phyloP scores from a whole-genome alignment of 805 yeast genomes.

The Cyberlindnera mississippiensis region DNA sequence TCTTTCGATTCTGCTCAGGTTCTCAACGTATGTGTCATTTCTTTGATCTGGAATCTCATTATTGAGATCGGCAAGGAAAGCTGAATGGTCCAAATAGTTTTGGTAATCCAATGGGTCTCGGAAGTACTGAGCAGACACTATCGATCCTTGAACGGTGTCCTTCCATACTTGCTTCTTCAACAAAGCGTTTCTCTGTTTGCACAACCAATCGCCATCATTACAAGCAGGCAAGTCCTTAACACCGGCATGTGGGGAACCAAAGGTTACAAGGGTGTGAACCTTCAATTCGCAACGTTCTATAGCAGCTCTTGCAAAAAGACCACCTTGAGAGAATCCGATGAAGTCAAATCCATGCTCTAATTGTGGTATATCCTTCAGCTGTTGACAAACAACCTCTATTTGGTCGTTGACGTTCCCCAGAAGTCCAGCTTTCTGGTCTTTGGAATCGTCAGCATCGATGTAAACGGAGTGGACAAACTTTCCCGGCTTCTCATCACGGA shows the following conservation, averaged over 20 bases:
- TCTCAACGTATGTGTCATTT: constrained; percentile 39
- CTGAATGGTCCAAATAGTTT: constrained; percentile 51
- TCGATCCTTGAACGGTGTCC: constrained; percentile 47
- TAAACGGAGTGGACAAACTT: constrained; percentile 50
- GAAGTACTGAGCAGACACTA: constrained; percentile 75
- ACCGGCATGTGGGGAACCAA: constrained; percentile 83
- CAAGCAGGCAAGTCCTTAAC: constrained; percentile 66
- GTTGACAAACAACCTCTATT: constrained; percentile 51
- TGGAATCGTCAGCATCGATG: constrained; percentile 43
- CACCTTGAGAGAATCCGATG: constrained; percentile 82
- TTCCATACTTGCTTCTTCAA: constrained; percentile 61
- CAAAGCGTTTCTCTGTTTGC: constrained; percentile 49
- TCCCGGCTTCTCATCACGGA: constrained; percentile 45
- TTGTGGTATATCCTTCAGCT: constrained; percentile 42
- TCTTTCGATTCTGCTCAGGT: constrained; percentile 42
- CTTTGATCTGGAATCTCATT: constrained; percentile 45
- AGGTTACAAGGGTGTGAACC: constrained; percentile 56
- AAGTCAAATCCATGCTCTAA: constrained; percentile 60
- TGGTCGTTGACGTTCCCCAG: constrained; percentile 58
- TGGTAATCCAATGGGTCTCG: constrained; percentile 55
- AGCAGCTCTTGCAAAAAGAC: constrained; percentile 67
- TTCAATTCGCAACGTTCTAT: constrained; percentile 50
- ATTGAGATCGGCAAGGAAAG: constrained; percentile 60
- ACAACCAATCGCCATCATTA: constrained; percentile 50
- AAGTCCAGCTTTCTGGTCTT: constrained; percentile 53